These are phyloP conservation scores for Achlya hypogyna DNA, from an alignment of 352 stramenopile genomes.

Conservation along the genomic window DNA sequence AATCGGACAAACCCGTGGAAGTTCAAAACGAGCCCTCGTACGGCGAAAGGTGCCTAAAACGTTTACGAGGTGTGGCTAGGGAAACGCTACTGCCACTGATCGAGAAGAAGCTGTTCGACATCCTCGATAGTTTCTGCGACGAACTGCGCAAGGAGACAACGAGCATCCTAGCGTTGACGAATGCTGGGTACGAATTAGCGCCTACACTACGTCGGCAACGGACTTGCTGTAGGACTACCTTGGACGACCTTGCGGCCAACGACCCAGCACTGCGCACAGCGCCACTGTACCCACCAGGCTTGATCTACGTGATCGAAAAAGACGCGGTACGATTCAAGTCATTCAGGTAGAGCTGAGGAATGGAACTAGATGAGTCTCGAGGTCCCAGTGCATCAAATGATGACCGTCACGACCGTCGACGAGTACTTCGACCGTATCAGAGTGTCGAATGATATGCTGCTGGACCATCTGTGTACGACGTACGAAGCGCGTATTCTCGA, in stretches of 20 bases:
- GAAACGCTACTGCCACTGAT: neutral
- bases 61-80: slow-evolving; percentile 26
- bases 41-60: too few relatives aligned
- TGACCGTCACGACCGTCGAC: slow-evolving; percentile 32
- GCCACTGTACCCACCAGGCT: slow-evolving; percentile 14
- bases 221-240: neutral
- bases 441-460: slow-evolving; percentile 74
- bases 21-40: too few relatives aligned
- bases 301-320: slow-evolving; percentile 4
- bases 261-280: neutral
- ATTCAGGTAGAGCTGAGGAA: too few relatives aligned
- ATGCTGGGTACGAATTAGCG: neutral
- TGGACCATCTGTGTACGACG: slow-evolving; percentile 77
- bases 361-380: neutral
- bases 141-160: slow-evolving; percentile 15
- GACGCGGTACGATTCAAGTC: neutral
- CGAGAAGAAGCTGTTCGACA: neutral
- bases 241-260: neutral
- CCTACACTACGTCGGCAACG: neutral
- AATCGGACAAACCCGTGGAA: too few relatives aligned
- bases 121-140: slow-evolving; percentile 15
- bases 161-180: neutral
- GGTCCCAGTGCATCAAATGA: neutral
- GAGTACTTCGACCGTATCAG: slow-evolving; percentile 50
- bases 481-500: slow-evolving; percentile 47